phyloP scores from a whole-genome alignment of 805 yeast genomes.

The Barnettozyma siamensis region DNA sequence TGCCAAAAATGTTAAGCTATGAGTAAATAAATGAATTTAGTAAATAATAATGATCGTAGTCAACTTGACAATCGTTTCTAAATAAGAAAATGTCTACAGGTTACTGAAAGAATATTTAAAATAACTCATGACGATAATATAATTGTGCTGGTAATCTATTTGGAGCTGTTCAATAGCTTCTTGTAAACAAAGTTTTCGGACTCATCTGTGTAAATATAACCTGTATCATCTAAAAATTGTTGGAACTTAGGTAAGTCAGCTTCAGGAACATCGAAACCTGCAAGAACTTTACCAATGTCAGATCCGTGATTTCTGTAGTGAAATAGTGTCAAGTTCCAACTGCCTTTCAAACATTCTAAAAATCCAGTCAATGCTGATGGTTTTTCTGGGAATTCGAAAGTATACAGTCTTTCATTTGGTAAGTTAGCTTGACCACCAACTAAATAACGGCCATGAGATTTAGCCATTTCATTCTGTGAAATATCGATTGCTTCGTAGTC shows the following conservation, averaged over 20 bases:
- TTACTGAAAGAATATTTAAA: too few relatives aligned
- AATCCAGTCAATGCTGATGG: constrained; percentile 91
- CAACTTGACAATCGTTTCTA: too few relatives aligned
- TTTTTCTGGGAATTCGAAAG: constrained; percentile 95
- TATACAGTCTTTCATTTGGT: constrained; percentile 67
- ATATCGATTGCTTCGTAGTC: constrained; percentile 80
- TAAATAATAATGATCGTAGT: too few relatives aligned
- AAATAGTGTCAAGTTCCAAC: constrained; percentile 92
- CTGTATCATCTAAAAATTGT: constrained; percentile 61
- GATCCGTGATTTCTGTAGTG: constrained; percentile 97
- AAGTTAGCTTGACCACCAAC: constrained; percentile 86
- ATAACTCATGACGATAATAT: too few relatives aligned
- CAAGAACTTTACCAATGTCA: constrained; percentile 87
- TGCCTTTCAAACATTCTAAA: constrained; percentile 59
- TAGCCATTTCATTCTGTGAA: constrained; percentile 91
- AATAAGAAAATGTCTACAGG: too few relatives aligned
- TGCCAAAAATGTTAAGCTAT: constrained; percentile 28
- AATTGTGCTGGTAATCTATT: too few relatives aligned
- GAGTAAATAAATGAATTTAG: too few relatives aligned
- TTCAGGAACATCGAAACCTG: constrained; percentile 83
- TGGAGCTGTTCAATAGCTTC: constrained; percentile 49
- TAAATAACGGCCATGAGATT: constrained; percentile 90
- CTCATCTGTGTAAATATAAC: constrained; percentile 76
- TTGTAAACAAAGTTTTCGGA: constrained; percentile 82
- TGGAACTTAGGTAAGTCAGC: constrained; percentile 60